Evolutionary conservation across 23 red algal genomes (phyloP).

Genomic region (Pyropia yezoensis): DNA sequence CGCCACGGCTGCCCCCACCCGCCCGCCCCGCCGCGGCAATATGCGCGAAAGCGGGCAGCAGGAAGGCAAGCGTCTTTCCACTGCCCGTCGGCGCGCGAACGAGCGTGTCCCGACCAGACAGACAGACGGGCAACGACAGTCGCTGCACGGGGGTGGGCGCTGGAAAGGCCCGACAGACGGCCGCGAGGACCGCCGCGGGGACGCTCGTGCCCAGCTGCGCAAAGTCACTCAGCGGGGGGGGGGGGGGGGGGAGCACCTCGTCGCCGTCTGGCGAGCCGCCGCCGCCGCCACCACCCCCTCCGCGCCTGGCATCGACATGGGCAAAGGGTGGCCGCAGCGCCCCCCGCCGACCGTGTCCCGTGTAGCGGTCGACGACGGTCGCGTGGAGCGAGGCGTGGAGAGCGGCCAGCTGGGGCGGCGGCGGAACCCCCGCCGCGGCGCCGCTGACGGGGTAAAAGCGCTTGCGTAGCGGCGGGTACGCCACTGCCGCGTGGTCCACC

Average conservation of each 20-base stretch:
- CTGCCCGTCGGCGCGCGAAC: slow-evolving; percentile 57
- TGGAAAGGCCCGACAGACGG: slow-evolving; percentile 13
- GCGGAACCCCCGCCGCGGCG: background rate
- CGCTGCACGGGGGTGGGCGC: slow-evolving; percentile 56
- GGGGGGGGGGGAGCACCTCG: background rate
- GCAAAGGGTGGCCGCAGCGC: background rate
- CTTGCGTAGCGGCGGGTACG: slow-evolving; percentile 2
- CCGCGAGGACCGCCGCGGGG: slow-evolving; percentile 1
- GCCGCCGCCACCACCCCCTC: background rate
- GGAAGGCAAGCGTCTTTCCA: slow-evolving; percentile 68
- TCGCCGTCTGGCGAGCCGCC: too few relatives aligned
- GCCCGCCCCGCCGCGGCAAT: slow-evolving; percentile 17
- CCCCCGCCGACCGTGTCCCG: background rate
- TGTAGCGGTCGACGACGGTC: too few relatives aligned
- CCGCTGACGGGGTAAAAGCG: slow-evolving; percentile 1
- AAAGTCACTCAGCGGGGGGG: slow-evolving; percentile 24
- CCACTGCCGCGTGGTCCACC: slow-evolving; percentile 11
- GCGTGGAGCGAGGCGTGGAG: background rate
- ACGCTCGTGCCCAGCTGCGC: slow-evolving; percentile 18
- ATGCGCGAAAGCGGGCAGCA: slow-evolving; percentile 51
- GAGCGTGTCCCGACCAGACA: slow-evolving; percentile 29
- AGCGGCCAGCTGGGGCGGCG: slow-evolving; percentile 20
- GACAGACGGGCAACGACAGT: slow-evolving; percentile 28
- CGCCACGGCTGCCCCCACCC: slow-evolving; percentile 7
- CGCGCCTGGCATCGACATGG: background rate